Percentiles rank a stretch among this genome's conserved stretches.
Conservation (phyloP, 495 filamentous ascomycete genomes). For the Neurospora hispaniola region DNA sequence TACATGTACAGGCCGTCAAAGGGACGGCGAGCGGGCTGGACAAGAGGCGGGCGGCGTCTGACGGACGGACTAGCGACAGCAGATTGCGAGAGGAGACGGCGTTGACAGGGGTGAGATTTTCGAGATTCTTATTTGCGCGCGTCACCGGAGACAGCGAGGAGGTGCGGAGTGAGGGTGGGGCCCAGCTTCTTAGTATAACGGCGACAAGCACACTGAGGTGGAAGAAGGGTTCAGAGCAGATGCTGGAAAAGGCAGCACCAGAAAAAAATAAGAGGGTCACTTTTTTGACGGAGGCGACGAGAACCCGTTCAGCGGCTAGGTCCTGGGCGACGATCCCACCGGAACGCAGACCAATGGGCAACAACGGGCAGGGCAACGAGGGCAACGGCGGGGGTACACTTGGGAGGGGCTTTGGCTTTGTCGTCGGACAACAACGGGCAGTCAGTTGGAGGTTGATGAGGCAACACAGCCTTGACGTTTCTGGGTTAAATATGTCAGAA, state of each 20-base stretch:
- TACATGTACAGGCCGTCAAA: not conserved
- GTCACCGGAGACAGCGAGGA: constrained; percentile 8
- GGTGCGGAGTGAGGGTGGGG: constrained; percentile 9
- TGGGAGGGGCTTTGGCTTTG: not conserved
- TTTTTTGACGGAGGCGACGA: not conserved
- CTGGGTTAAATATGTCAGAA: not conserved
- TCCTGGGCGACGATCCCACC: not conserved
- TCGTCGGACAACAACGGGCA: not conserved
- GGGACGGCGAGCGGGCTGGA: not conserved
- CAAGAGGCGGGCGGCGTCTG: constrained; percentile 4
- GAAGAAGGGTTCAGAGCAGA: not conserved
- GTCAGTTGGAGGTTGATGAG: not conserved
- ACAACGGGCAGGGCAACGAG: not conserved
- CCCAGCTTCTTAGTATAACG: not conserved
- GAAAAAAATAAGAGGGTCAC: not conserved
- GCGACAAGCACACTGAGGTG: not conserved
- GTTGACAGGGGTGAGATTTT: constrained; percentile 11
- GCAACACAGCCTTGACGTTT: not conserved
- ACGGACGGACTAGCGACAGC: constrained; percentile 3
- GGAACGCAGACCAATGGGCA: not conserved
- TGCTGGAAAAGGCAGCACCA: not conserved
- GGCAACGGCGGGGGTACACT: not conserved
- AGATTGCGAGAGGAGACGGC: constrained; percentile 7
- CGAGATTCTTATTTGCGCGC: constrained; percentile 13
- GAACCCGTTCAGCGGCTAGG: not conserved